Base-by-base conservation (phyloP, 129 eudicot genomes). In the Flaveria sonorensis region DNA sequence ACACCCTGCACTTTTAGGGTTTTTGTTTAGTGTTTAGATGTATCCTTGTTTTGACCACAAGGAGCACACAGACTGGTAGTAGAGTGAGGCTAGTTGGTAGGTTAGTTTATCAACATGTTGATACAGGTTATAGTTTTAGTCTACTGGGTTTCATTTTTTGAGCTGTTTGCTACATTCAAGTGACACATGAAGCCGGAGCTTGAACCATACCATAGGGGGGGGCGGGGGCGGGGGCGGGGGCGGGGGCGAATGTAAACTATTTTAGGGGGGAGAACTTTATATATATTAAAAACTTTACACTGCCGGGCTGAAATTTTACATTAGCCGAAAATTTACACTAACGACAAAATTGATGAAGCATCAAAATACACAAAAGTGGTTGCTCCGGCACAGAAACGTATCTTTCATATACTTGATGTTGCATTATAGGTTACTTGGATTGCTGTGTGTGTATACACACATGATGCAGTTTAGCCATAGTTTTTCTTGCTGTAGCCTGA, bases 1-100 rank as follows among this genome's bases (percentile, higher is more conserved):
- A 5, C 32, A 43, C 70, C 48, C 13, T 28, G 66, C 39, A 47
- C 21, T 18, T 62, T 48, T 30, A 75, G 79, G 51, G 72, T 5
- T 75, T 75, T 36, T 0, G 40, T 36, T 36, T 36, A 36, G 30
- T 48, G 64, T 46, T 62, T 56, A 2, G 68, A 66, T 73, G 68
- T 61, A 13, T 61, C 26, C 18, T 60, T 74, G 40, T 21, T 26
- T 56, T 13, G 26, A 73, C 56, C 2, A 60, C 61, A 61, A 60
- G 47, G 26, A 61, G 56, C 24, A 46, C 9, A 1, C 24, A 14
- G 47, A 26, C 46, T 15, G 28, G 71, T 1, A 45, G 46, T 74
- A 60, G 16, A 6, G 3, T 21, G 40, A 19, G 56, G 9, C 4
- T 53, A n/a, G 12, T 13, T 16, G 42, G 7, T 56, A 56, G 20